Base-by-base conservation (phyloP, 2,329 filamentous ascomycete species). In the Aspergillus quadricinctus region DNA sequence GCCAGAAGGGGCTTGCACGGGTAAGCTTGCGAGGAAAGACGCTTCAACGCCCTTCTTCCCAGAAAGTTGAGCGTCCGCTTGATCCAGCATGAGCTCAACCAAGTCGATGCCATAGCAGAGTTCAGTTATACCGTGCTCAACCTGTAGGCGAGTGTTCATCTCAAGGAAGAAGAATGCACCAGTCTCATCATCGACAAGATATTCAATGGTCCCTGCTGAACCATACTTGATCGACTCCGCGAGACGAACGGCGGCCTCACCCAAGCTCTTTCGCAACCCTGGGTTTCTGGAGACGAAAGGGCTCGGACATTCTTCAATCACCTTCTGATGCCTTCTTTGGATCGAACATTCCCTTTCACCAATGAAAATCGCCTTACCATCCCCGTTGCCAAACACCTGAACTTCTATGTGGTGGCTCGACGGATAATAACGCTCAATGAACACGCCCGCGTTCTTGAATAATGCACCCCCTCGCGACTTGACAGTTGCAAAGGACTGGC, bases 181-280 rank as follows among this genome's bases (percentile, higher is more conserved):
- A 5, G 85, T 87, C 65, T 90, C 85, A 69, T 91, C 89, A 72
- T 96, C 91, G 4, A 96, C 87, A 46, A 96, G 88, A 68, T 92
- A 96, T 74, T 96, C 92, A 21, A 96, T 88, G 0, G 92, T 96
- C 1, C 92, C 92, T 8, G 90, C 92, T 6, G 89, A 90, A n/a
- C 88, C 88, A 66, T 96, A 96, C 3, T 76, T 74, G 56, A 83
- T 77, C 0, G 77, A 79, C 61, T 79, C 77, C 0, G 81, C 81
- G 19, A 85, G 75, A n/a, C 85, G 83, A 4, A 95, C 88, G 3
- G 92, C 90, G 11, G 88, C 81, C 3, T 86, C 85, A 1, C 77
- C 73, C 11, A 84, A 83, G 82, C 71, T 85, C 81, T 76, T 83
- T 72, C 66, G 87, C 79, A 84, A 85, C 81, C 72, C 84, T 78